Evolutionary conservation across 2,329 filamentous ascomycete species (phyloP), one percentile per base, ranked within the genome.

Genomic region (Escovopsis weberi): DNA sequence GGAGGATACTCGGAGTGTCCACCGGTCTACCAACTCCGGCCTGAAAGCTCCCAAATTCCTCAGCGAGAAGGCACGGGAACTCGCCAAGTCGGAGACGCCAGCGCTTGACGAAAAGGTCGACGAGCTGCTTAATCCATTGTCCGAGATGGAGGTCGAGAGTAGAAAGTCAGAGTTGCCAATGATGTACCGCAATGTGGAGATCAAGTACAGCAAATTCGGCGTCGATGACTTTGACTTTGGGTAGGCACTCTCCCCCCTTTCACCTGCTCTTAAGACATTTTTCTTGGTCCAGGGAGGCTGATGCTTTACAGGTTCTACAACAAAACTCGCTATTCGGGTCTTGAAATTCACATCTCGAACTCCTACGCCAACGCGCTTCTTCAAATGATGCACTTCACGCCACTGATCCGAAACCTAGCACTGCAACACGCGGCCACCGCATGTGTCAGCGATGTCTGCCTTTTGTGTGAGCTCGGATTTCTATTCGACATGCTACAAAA

Each of bases 191-290:
- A 88, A 87, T 53, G 84, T 95, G 10, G 89, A 96, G 60, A 98
- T 98, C 65, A 95, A 95, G 59, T 98, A 96, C 67, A 95, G 89
- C 69, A 93, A 87, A 58, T 98, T 95, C 60, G 91, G 91, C 18
- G 87, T 98, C n/a, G 89, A 96, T 55, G 93, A 98, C 60, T 98
- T 98, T 59, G 91, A 98, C 60, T 98, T 98, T 63, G 82, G 83
- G 79, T 85, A 65, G 4, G 4, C 28, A 4, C 8, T 9, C 8
- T 7, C 28, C 28, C 26, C 32, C 10, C 35, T 26, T 18, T 7
- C 28, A 6, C 12, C n/a, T 26, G 1, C 19, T 39, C n/a, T 54
- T 59, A 26, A 57, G 44, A 15, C 19, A 8, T 12, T 6, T 1
- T 6, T 9, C 8, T 3, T 9, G 28, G 8, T 32, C 28, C 3